Percentiles rank a stretch among this genome's conserved stretches.
Conservation (phyloP, 1,139 yeast genomes). For the Candida sanyaensis region DNA sequence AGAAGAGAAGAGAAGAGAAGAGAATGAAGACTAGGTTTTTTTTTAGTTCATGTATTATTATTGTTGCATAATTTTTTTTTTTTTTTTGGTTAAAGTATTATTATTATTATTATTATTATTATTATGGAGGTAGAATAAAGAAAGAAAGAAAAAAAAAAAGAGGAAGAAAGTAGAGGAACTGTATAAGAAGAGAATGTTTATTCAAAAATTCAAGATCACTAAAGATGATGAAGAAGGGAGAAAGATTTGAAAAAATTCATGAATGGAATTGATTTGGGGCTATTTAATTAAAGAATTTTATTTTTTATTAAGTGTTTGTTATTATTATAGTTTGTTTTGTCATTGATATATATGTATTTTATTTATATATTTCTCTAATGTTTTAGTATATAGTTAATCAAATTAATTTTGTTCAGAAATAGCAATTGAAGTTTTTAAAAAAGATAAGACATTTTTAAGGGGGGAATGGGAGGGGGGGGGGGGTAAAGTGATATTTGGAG, state of each 20-base stretch:
- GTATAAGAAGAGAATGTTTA: no score
- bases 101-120: conserved; percentile 1
- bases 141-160: conserved; percentile 1
- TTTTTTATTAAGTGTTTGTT: conserved; percentile 2
- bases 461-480: no score
- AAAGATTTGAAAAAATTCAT: no score
- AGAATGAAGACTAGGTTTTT: not conserved
- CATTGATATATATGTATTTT: not conserved
- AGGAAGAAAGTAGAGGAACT: not conserved
- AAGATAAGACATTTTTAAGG: no score
- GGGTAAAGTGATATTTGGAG: no score
- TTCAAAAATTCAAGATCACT: no score
- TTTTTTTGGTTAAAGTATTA: conserved; percentile 1
- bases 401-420: not conserved
- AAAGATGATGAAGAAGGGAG: no score
- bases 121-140: not conserved
- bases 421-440: not conserved
- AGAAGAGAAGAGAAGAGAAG: not conserved
- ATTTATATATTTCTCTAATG: conserved; percentile 5
- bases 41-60: conserved; percentile 4
- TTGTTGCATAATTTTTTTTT: conserved; percentile 1
- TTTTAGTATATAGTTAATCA: conserved; percentile 5
- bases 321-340: not conserved
- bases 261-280: not conserved
- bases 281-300: not conserved